Conservation (phyloP, 306 rosid species). For the Cicer chorassanicum region DNA sequence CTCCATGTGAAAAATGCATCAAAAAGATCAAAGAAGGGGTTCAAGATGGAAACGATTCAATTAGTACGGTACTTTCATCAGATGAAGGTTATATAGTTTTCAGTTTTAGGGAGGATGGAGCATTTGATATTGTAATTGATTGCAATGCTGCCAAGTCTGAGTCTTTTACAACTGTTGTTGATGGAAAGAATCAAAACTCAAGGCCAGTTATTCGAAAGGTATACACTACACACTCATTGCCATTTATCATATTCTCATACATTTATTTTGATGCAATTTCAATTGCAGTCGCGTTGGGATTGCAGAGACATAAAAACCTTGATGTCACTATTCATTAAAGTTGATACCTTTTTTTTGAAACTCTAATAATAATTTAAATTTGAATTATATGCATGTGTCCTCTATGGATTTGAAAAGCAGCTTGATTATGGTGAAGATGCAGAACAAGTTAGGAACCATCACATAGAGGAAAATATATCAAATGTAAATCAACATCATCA, state of each 20-base stretch:
- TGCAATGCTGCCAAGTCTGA: constrained; percentile 40
- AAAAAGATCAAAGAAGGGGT: constrained; percentile 30
- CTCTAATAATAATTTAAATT: not conserved
- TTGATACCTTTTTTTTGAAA: not conserved
- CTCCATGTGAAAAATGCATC: constrained; percentile 26
- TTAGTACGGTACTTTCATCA: constrained; percentile 41
- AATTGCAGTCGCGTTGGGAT: not conserved
- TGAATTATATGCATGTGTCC: not conserved
- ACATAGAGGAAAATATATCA: constrained; percentile 42
- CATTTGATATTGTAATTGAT: constrained; percentile 58
- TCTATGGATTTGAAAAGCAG: constrained; percentile 42
- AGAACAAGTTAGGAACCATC: constrained; percentile 42
- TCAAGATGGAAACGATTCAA: constrained; percentile 43
- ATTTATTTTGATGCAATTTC: not conserved
- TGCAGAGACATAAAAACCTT: not conserved
- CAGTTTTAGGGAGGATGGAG: constrained; percentile 65
- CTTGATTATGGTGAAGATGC: constrained; percentile 51
- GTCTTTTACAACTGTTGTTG: constrained; percentile 32
- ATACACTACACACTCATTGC: not conserved
- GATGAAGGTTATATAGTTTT: constrained; percentile 66
- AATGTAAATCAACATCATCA: constrained; percentile 51
- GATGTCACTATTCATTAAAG: not conserved
- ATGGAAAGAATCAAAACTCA: constrained; percentile 42
- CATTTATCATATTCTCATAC: not conserved
- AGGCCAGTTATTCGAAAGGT: constrained; percentile 69